Conservation (phyloP, 345 rosid species). For the Eucalyptus lansdowneana region DNA sequence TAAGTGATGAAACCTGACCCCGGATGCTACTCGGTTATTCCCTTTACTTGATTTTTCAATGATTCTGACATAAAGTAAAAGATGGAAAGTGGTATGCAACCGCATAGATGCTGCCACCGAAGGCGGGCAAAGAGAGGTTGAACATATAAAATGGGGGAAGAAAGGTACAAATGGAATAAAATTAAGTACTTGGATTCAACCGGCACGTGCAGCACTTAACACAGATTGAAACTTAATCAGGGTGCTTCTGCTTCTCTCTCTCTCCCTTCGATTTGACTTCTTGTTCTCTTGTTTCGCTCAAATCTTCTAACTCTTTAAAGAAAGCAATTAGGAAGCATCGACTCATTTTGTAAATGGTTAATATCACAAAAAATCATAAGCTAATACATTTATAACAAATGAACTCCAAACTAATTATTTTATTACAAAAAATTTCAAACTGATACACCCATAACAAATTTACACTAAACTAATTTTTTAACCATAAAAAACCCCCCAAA, state of each 20-base stretch:
- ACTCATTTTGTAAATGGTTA: background rate
- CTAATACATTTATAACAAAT: too few relatives aligned
- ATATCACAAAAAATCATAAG: too few relatives aligned
- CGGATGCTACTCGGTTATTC: background rate
- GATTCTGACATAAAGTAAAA: background rate
- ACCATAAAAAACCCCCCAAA: too few relatives aligned
- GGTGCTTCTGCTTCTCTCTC: background rate
- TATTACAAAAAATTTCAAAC: too few relatives aligned
- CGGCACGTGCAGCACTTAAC: background rate
- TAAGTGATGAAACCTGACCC: background rate
- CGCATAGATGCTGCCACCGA: background rate
- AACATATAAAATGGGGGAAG: background rate
- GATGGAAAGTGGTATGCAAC: background rate
- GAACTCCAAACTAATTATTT: too few relatives aligned
- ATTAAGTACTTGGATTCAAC: background rate
- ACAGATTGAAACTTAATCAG: background rate
- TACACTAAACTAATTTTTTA: too few relatives aligned
- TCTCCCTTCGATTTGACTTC: background rate
- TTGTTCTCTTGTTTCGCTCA: background rate
- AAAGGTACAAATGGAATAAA: background rate
- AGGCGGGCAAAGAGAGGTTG: background rate
- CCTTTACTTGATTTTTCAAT: background rate
- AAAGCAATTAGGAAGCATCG: background rate
- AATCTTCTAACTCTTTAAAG: background rate
- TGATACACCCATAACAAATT: accelerated